These are phyloP conservation scores for Nitzschia sp. DNA, from an alignment of 108 stramenopile genomes.

Conservation along the genomic window DNA sequence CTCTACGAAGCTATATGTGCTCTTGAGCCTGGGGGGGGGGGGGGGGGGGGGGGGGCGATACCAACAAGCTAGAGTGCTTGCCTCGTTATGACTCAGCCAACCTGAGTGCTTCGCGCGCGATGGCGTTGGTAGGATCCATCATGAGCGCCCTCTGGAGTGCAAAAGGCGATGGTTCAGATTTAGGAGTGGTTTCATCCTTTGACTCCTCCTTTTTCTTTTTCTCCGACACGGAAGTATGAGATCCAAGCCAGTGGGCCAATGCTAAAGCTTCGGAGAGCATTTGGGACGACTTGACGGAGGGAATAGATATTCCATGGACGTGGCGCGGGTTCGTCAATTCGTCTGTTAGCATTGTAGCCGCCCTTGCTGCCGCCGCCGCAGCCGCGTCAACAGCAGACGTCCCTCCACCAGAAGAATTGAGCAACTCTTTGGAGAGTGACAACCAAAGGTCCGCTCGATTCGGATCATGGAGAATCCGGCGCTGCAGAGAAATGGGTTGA, in stretches of 20 bases:
- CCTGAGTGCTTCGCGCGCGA: slow-evolving; percentile 25
- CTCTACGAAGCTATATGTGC: no score
- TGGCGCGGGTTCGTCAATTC: slow-evolving; percentile 5
- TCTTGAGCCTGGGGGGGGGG: no score
- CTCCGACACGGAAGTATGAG: neutral
- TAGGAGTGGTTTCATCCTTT: neutral
- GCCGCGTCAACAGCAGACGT: slow-evolving; percentile 20
- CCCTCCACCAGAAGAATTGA: neutral
- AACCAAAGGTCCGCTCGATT: slow-evolving; percentile 35
- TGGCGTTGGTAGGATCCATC: slow-evolving; percentile 27
- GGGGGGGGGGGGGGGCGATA: no score
- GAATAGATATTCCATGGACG: neutral
- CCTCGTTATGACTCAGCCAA: no score
- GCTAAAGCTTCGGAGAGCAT: slow-evolving; percentile 32
- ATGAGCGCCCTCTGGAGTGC: slow-evolving; percentile 35
- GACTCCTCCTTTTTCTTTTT: neutral
- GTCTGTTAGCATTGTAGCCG: slow-evolving; percentile 11
- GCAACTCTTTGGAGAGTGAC: slow-evolving; percentile 15
- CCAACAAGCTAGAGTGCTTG: no score
- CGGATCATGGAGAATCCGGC: slow-evolving; percentile 31
- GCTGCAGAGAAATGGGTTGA: neutral
- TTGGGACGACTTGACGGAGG: neutral
- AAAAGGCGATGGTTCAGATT: neutral
- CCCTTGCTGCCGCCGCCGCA: slow-evolving; percentile 24
- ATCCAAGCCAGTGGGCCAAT: slow-evolving; percentile 16